Conservation (phyloP, 2,329 filamentous ascomycete species). For the Colletotrichum lentis region DNA sequence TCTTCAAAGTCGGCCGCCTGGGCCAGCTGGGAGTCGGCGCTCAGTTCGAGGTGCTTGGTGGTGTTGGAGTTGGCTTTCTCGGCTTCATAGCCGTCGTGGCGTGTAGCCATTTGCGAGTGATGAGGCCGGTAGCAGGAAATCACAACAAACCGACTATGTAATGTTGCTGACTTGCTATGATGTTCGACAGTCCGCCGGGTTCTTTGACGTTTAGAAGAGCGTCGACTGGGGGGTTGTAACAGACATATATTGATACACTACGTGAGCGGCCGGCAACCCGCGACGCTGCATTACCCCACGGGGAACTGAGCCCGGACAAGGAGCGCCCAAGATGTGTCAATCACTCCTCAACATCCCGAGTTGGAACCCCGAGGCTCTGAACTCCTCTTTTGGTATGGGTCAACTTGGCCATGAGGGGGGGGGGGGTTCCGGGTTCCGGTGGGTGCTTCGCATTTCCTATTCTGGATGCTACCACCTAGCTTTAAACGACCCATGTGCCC, state of each 20-base stretch:
- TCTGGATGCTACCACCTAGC: neutral
- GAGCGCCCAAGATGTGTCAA: neutral
- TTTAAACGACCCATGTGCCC: constrained; percentile 3
- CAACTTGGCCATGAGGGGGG: neutral
- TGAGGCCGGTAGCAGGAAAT: neutral
- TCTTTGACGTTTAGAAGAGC: too few relatives aligned
- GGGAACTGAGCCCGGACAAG: constrained; percentile 13
- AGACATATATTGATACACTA: constrained; percentile 3
- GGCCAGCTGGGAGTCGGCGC: constrained; percentile 14
- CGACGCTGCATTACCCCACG: neutral
- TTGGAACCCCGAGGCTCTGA: constrained; percentile 21
- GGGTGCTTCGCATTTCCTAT: constrained; percentile 25
- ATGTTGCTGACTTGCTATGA: neutral
- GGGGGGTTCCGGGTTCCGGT: constrained; percentile 5
- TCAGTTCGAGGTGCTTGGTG: constrained; percentile 23
- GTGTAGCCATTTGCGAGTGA: neutral
- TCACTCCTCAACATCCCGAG: neutral
- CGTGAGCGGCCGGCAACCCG: neutral
- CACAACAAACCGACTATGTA: neutral
- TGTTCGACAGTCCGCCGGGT: neutral
- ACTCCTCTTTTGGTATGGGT: constrained; percentile 10
- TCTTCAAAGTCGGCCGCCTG: constrained; percentile 41
- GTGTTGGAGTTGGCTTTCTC: constrained; percentile 24
- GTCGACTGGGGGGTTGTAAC: neutral
- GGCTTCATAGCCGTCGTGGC: constrained; percentile 18